Base-by-base conservation (phyloP, 2,329 filamentous ascomycete genomes). In the Arthrobotrys megalospora region DNA sequence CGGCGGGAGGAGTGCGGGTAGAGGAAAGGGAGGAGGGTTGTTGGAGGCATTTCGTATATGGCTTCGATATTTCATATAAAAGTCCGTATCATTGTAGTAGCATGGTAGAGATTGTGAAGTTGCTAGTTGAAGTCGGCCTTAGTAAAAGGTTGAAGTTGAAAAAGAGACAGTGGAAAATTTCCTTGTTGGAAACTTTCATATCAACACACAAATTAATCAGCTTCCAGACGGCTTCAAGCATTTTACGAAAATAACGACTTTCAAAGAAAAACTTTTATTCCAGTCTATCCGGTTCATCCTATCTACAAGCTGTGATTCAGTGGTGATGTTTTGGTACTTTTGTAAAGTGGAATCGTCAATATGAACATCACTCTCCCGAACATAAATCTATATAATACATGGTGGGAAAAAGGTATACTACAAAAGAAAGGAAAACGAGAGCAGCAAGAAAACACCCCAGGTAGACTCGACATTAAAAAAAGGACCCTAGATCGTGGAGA, bases 401-500 rank as follows among this genome's bases (percentile, higher is more conserved):
- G 32, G 11, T 28, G 67, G 52, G 67, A 69, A 53, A 79, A 77
- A 67, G 69, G 68, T 65, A 79, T 69, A 62, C 72, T 78, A 80
- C 62, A 77, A 55, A 52, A 75, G 47, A 58, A 64, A 73, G 11
- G 11, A 19, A 28, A 68, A 72, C 43, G 11, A 66, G 50, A 36
- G 4, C 19, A 53, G 8, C 66, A 24, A 38, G 41, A 53, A 48
- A 63, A 63, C 14, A 65, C 60, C 43, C 60, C 34, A 47, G 16
- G 36, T 36, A 47, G 43, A 21, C 43, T 64, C 43, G 60, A 64
- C 24, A 70, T 45, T 58, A 75, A 41, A 75, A 70, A 47, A 67
- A 68, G 38, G 60, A 32, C 41, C 52, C 32, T 53, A 64, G 47
- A 72, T 50, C 50, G 52, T 60, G 50, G 48, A 69, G 53, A 52